These are phyloP conservation scores for Fusarium drepaniforme DNA, from an alignment of 2,329 filamentous ascomycete species.

Conservation along the genomic window DNA sequence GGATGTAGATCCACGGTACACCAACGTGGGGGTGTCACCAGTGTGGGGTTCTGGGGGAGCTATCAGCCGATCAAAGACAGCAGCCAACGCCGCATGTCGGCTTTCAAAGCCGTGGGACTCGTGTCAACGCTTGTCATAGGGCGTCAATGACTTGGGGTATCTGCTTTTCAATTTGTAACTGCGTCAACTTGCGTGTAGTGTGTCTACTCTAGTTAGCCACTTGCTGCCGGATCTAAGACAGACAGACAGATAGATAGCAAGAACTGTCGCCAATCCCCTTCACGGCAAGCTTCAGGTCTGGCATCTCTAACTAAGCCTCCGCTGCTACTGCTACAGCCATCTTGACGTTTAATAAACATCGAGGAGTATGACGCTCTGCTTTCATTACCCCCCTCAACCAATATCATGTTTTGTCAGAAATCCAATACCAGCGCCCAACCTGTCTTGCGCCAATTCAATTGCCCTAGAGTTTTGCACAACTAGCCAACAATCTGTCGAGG, in stretches of 20 bases:
- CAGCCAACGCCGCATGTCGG: constrained; percentile 15
- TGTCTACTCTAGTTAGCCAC: constrained; percentile 39
- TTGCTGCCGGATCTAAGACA: constrained; percentile 24
- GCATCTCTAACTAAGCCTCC: constrained; percentile 15
- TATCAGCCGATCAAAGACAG: constrained; percentile 27
- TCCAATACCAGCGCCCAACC: background rate
- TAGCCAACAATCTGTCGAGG: constrained; percentile 7
- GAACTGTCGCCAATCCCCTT: constrained; percentile 7
- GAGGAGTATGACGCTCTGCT: constrained; percentile 2
- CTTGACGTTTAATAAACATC: constrained; percentile 17
- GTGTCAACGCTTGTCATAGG: constrained; percentile 22
- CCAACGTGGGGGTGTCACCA: constrained; percentile 31
- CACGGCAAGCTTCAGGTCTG: constrained; percentile 20
- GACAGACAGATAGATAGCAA: background rate
- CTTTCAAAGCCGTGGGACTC: constrained; percentile 12
- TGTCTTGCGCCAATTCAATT: background rate
- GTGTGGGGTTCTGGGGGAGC: constrained; percentile 15
- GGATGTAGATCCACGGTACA: background rate
- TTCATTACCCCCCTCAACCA: background rate
- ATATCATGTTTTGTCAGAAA: constrained; percentile 7
- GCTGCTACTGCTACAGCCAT: constrained; percentile 6
- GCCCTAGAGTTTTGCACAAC: constrained; percentile 2
- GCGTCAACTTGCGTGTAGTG: constrained; percentile 36
- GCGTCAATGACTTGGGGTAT: constrained; percentile 36
- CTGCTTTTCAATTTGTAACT: constrained; percentile 36